Percentiles rank a stretch among this genome's conserved stretches.
These are phyloP conservation scores for Ophiostoma piceae DNA, from an alignment of 2,329 filamentous ascomycete genomes.

Conservation along the genomic window DNA sequence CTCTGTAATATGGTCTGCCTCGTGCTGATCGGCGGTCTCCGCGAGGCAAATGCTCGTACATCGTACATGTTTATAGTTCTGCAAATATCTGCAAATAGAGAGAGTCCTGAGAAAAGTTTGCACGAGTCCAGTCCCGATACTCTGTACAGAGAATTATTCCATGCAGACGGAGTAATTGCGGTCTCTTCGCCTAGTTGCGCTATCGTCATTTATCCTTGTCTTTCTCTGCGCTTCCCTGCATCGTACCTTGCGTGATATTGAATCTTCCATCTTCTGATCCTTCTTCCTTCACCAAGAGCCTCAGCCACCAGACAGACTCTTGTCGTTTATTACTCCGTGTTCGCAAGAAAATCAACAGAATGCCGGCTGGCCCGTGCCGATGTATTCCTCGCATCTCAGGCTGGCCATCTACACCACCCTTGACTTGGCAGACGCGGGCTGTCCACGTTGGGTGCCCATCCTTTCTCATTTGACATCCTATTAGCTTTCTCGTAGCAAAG, in stretches of 20 bases:
- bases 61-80: background rate
- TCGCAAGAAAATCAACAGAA: background rate
- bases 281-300: background rate
- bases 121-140: background rate
- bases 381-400: background rate
- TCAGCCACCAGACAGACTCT: background rate
- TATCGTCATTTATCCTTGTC: background rate
- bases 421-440: background rate
- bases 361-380: background rate
- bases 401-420: background rate
- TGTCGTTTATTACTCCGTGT: background rate
- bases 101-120: background rate
- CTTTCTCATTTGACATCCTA: background rate
- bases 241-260: background rate
- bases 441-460: conserved; percentile 8
- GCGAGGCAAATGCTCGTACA: background rate
- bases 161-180: background rate
- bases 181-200: background rate
- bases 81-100: background rate
- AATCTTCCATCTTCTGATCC: background rate
- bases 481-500: background rate
- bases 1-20: background rate
- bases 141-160: background rate
- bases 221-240: background rate
- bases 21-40: conserved; percentile 5